Evolutionary conservation across 129 eudicot genomes (phyloP), one percentile per base, ranked within the genome.

Genomic region (Pulicaria dysenterica): DNA sequence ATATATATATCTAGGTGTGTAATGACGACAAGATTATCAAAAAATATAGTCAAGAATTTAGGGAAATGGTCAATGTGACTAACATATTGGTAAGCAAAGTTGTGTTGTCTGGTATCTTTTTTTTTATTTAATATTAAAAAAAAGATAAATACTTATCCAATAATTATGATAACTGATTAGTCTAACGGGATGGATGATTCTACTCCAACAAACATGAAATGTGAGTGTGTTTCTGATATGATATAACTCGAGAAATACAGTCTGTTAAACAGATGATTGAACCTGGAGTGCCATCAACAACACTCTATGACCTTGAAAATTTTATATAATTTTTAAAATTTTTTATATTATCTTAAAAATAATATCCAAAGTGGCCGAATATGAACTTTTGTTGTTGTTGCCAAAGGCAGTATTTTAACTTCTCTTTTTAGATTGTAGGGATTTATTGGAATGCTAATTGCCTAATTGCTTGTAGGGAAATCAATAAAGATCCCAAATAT

Each of bases 1-100:
- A 60, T 78, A 24, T 24, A 24, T 24, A 46, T 39, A 60, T 78
- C 59, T 48, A 67, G 75, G 68, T 67, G 45, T 15, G 77, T 61
- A 77, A 79, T 69, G 79, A 46, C 11, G 74, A 59, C 68, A 73
- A 69, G 9, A 14, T 40, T 48, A 69, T 38, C 70, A 77, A 69
- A 31, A 64, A 83, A 61, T 31, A 34, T 11, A 53, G 68, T 62
- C 72, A 80, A 64, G 67, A 69, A 62, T 68, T 68, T 15, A 8
- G 74, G 73, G 74, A 67, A 58, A 60, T 59, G 55, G 81, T 61
- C 81, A 69, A 69, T 69, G 31, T 77, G 81, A 69, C 76, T 70
- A 14, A 60, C 7, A 67, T 57, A 69, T 47, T 58, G 16, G 70
- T 47, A 40, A 48, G 69, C 76, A 69, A 59, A 69, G 63, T 69